Evolutionary conservation across 1,284 basidiomycete genomes (phyloP).

Genomic region (Ceratobasidium sp.): DNA sequence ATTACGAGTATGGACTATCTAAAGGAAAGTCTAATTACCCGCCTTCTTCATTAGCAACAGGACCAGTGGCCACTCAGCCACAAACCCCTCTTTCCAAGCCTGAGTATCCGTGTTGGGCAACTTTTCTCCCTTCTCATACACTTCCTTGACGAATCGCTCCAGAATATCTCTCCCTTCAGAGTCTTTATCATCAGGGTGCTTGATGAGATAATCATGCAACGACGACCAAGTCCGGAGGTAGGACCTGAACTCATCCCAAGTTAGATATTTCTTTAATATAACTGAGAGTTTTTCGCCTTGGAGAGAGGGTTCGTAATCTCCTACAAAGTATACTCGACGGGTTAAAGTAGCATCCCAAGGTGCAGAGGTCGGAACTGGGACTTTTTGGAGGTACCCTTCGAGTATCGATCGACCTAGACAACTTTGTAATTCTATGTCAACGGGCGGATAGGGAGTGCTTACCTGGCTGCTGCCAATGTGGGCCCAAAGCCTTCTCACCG

Average conservation of each 20-base stretch:
- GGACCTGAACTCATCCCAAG: constrained; percentile 65
- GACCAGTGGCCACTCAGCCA: constrained; percentile 75
- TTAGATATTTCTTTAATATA: constrained; percentile 66
- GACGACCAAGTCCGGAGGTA: constrained; percentile 78
- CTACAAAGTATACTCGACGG: constrained; percentile 63
- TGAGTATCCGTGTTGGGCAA: constrained; percentile 48
- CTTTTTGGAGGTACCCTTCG: constrained; percentile 69
- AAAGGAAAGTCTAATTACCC: constrained; percentile 32
- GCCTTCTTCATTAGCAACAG: constrained; percentile 61
- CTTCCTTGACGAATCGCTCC: constrained; percentile 61
- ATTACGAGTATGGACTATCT: too few relatives aligned
- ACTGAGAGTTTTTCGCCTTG: constrained; percentile 51
- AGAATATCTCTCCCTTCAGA: constrained; percentile 65
- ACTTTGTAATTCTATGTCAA: not conserved
- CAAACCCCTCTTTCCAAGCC: constrained; percentile 54
- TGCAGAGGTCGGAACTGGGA: constrained; percentile 63
- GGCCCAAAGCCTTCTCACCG: constrained; percentile 62
- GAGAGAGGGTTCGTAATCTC: constrained; percentile 48
- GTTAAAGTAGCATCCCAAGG: constrained; percentile 52
- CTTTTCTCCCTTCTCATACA: constrained; percentile 56
- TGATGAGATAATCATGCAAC: constrained; percentile 70
- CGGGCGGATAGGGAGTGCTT: not conserved
- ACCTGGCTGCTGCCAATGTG: constrained; percentile 75
- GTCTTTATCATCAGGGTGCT: constrained; percentile 64
- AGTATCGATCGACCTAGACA: constrained; percentile 68